These are phyloP conservation scores for Ramaria rubella DNA, from an alignment of 768 basidiomycete genomes.

Conservation along the genomic window DNA sequence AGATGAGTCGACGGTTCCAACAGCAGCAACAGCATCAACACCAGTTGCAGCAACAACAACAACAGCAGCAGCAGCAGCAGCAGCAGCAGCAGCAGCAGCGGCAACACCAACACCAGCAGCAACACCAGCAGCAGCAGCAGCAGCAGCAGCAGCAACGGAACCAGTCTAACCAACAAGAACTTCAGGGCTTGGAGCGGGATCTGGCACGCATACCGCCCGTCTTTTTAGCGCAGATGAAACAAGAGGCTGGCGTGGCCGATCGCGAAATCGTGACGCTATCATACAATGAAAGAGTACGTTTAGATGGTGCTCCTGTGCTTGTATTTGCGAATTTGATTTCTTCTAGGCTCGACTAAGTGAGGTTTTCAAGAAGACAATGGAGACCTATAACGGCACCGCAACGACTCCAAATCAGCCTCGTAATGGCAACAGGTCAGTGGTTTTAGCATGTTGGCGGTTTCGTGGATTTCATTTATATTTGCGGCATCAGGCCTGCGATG, in stretches of 20 bases:
- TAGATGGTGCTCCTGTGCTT: no score
- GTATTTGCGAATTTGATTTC: neutral
- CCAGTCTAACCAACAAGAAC: neutral
- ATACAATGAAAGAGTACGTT: conserved; percentile 54
- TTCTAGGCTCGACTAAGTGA: conserved; percentile 1
- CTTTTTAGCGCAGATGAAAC: conserved; percentile 31
- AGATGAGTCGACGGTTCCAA: conserved; percentile 8
- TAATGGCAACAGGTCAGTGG: neutral
- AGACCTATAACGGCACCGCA: neutral
- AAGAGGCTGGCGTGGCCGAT: conserved; percentile 38
- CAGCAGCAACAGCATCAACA: conserved; percentile 16
- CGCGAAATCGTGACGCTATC: conserved; percentile 41
- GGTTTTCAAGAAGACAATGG: conserved; percentile 7
- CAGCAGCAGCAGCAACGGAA: conserved; percentile 15
- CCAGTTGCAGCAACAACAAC: conserved; percentile 4
- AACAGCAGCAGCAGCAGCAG: conserved; percentile 16
- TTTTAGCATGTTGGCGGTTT: no score
- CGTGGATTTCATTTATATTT: no score
- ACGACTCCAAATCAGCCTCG: neutral
- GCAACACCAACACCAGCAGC: conserved; percentile 11
- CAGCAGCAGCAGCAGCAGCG: neutral
- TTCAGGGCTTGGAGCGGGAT: conserved; percentile 33
- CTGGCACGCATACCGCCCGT: conserved; percentile 33
- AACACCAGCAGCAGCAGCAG: conserved; percentile 14
- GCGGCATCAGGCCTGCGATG: neutral